phyloP scores from a whole-genome alignment of 2,329 filamentous ascomycete genomes.

The Annulohypoxylon truncatum region DNA sequence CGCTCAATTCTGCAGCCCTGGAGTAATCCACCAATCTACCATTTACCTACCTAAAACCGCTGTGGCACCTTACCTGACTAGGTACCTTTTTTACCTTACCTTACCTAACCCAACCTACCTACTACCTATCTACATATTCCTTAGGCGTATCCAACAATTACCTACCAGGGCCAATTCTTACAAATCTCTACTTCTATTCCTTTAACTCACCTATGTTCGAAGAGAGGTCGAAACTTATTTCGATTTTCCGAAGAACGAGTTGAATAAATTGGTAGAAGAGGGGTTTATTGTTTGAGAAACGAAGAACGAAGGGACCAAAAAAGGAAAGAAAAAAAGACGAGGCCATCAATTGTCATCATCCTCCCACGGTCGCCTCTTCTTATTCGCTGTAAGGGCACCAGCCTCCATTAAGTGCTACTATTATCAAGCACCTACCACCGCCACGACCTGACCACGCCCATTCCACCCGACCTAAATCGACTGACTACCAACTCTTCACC shows the following conservation, averaged over 20 bases:
- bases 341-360: conserved; percentile 21
- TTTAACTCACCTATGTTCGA: conserved; percentile 8
- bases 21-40: not conserved
- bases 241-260: conserved; percentile 1
- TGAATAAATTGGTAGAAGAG: conserved; percentile 11
- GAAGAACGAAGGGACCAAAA: conserved; percentile 1
- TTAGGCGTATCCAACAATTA: conserved; percentile 13
- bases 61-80: not conserved
- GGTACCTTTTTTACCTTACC: conserved; percentile 9
- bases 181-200: conserved; percentile 7
- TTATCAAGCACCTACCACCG: conserved; percentile 41
- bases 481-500: conserved; percentile 32
- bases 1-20: conserved; percentile 1
- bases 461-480: conserved; percentile 42
- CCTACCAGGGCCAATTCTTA: conserved; percentile 8
- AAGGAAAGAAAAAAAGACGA: conserved; percentile 5
- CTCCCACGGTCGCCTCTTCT: conserved; percentile 18
- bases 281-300: conserved; percentile 11
- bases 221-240: conserved; percentile 1
- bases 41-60: not conserved
- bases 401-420: conserved; percentile 37
- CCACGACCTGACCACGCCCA: conserved; percentile 41
- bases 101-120: conserved; percentile 15
- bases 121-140: not conserved
- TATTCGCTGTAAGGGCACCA: conserved; percentile 37